Conservation (phyloP, 768 basidiomycete species). For the Suillus americanus region DNA sequence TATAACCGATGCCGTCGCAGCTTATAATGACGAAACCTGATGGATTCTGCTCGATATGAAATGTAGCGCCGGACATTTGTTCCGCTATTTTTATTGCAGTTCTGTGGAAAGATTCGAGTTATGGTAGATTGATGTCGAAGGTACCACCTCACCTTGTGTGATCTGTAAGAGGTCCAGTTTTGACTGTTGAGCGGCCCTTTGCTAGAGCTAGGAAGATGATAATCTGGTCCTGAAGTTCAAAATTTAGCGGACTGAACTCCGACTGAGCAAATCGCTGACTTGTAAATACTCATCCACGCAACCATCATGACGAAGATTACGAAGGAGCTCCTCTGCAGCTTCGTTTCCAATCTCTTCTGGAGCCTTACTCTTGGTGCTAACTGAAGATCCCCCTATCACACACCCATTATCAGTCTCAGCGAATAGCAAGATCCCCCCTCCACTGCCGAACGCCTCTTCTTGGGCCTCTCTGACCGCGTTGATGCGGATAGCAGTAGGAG, state of each 20-base stretch:
- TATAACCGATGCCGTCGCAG: conserved; percentile 67
- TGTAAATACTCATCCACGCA: conserved; percentile 71
- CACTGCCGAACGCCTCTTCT: conserved; percentile 51
- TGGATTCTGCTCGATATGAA: conserved; percentile 48
- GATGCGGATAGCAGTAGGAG: conserved; percentile 30
- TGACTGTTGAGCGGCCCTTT: conserved; percentile 57
- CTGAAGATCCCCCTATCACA: conserved; percentile 65
- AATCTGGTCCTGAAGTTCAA: conserved; percentile 62
- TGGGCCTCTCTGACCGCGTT: conserved; percentile 47
- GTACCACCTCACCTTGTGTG: conserved; percentile 57
- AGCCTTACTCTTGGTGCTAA: conserved; percentile 51
- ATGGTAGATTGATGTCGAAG: not conserved
- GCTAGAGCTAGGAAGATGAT: conserved; percentile 77
- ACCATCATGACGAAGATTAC: conserved; percentile 60
- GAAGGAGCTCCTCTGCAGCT: conserved; percentile 59
- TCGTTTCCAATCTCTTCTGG: conserved; percentile 52
- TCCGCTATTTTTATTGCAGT: conserved; percentile 76
- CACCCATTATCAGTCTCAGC: conserved; percentile 71
- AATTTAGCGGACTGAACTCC: not conserved
- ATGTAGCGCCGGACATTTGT: conserved; percentile 65
- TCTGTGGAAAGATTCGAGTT: conserved; percentile 24
- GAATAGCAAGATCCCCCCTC: conserved; percentile 74
- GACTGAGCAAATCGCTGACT: conserved; percentile 30
- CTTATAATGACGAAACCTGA: conserved; percentile 45
- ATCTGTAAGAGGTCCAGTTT: conserved; percentile 55